Percentiles rank a stretch among this genome's conserved stretches.
Conservation (phyloP, 1,139 yeast species). For the Hyphopichia buzzinii region DNA sequence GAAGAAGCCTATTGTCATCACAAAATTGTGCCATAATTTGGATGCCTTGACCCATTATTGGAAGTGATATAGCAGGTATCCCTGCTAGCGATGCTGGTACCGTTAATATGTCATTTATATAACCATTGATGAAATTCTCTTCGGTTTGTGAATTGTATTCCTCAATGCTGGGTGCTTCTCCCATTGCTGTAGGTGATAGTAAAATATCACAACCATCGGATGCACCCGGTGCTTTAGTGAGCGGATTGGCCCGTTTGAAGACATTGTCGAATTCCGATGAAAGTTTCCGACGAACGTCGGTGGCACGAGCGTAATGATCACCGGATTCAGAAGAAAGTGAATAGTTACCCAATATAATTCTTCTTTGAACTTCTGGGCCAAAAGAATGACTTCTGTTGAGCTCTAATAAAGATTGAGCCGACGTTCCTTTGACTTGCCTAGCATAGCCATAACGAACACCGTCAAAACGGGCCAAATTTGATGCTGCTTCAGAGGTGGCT, state of each 20-base stretch:
- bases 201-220: slow-evolving; percentile 62
- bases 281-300: slow-evolving; percentile 57
- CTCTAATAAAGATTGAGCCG: slow-evolving; percentile 38
- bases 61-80: slow-evolving; percentile 78
- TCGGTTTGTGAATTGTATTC: slow-evolving; percentile 32
- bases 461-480: slow-evolving; percentile 85
- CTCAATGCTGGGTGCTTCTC: slow-evolving; percentile 53
- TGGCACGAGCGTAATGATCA: slow-evolving; percentile 81
- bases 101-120: slow-evolving; percentile 79
- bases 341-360: slow-evolving; percentile 84
- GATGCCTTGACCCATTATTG: slow-evolving; percentile 55
- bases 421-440: slow-evolving; percentile 22
- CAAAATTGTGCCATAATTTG: slow-evolving; percentile 89
- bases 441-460: slow-evolving; percentile 78
- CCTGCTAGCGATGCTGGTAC: slow-evolving; percentile 94
- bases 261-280: slow-evolving; percentile 64
- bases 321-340: slow-evolving; percentile 74
- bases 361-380: slow-evolving; percentile 78
- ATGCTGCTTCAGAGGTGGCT: slow-evolving; percentile 92
- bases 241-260: slow-evolving; percentile 53
- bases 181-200: slow-evolving; percentile 69
- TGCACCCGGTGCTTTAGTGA: slow-evolving; percentile 14
- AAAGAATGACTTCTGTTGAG: slow-evolving; percentile 64
- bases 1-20: slow-evolving; percentile 46
- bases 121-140: slow-evolving; percentile 57